Conservation (phyloP, 805 yeast species). For the Grigorovia transvaalensis region DNA sequence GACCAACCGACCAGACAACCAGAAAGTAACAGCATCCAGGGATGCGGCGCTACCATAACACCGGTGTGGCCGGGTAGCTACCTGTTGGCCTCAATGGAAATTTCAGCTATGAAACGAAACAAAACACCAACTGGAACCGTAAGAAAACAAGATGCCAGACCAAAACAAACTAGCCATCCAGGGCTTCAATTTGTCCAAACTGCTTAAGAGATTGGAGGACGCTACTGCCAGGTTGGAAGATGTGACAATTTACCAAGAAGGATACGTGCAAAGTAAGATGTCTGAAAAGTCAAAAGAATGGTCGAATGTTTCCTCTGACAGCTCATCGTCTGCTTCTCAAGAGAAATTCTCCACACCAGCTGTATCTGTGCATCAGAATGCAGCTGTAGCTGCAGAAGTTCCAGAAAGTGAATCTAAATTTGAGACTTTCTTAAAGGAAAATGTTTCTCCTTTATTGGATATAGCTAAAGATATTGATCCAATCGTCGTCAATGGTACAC, state of each 20-base stretch:
- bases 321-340: constrained; percentile 9
- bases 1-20: not conserved
- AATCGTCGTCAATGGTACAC: constrained; percentile 37
- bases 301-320: not conserved
- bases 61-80: not conserved
- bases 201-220: constrained; percentile 75
- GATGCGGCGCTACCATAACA: not conserved
- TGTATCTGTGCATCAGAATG: constrained; percentile 3
- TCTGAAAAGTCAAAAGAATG: constrained; percentile 4
- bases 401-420: constrained; percentile 43
- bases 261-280: constrained; percentile 32
- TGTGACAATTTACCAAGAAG: constrained; percentile 69
- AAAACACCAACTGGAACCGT: too few relatives aligned
- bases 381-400: constrained; percentile 11
- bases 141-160: not conserved
- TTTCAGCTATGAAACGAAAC: too few relatives aligned
- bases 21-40: not conserved
- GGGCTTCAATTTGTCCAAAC: constrained; percentile 79
- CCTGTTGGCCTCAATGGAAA: too few relatives aligned
- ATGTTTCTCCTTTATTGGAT: constrained; percentile 49
- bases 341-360: constrained; percentile 11
- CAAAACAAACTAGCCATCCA: constrained; percentile 33
- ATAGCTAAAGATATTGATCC: constrained; percentile 36
- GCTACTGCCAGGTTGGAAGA: constrained; percentile 91
- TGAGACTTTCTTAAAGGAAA: constrained; percentile 40